A percentile compares a stretch with the other conserved stretches of the same genome.
Conservation (phyloP, 2,329 filamentous ascomycete genomes). For the Huntiella savannae region DNA sequence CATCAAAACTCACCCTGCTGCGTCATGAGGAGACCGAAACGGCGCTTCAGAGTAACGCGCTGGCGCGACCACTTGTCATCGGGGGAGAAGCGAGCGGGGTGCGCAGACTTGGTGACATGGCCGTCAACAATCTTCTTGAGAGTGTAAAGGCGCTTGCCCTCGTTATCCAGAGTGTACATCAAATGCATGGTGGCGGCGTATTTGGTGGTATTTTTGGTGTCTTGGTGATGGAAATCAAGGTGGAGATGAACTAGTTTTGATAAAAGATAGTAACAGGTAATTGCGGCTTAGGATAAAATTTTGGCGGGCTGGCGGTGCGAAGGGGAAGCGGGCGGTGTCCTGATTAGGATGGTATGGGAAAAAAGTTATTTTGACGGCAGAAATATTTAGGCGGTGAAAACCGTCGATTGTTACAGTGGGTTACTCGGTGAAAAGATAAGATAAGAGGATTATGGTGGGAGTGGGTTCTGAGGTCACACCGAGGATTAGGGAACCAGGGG, state of each 20-base stretch:
- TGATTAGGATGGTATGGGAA: too few relatives aligned
- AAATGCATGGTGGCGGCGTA: slow-evolving; percentile 32
- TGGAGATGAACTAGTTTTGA: not conserved
- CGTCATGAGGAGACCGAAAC: slow-evolving; percentile 73
- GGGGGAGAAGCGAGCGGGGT: slow-evolving; percentile 89
- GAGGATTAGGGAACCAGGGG: too few relatives aligned
- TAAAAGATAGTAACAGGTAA: too few relatives aligned
- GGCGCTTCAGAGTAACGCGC: slow-evolving; percentile 83
- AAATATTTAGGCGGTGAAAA: too few relatives aligned
- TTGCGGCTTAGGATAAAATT: too few relatives aligned
- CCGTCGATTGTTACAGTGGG: too few relatives aligned
- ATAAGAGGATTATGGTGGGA: too few relatives aligned
- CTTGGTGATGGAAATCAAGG: not conserved
- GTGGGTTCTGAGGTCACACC: too few relatives aligned
- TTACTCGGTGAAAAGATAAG: too few relatives aligned
- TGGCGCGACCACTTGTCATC: slow-evolving; percentile 98
- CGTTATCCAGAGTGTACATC: slow-evolving; percentile 66
- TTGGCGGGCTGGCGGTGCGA: too few relatives aligned
- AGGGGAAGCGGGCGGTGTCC: too few relatives aligned
- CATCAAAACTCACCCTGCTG: slow-evolving; percentile 39
- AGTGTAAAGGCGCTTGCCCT: slow-evolving; percentile 83
- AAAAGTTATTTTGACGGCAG: too few relatives aligned
- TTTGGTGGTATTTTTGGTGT: not conserved
- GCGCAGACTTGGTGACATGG: slow-evolving; percentile 85
- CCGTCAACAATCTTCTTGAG: slow-evolving; percentile 74